Percentiles rank a stretch among this genome's conserved stretches.
phyloP scores from a whole-genome alignment of 345 rosid species.

The Linum usitatissimum region DNA sequence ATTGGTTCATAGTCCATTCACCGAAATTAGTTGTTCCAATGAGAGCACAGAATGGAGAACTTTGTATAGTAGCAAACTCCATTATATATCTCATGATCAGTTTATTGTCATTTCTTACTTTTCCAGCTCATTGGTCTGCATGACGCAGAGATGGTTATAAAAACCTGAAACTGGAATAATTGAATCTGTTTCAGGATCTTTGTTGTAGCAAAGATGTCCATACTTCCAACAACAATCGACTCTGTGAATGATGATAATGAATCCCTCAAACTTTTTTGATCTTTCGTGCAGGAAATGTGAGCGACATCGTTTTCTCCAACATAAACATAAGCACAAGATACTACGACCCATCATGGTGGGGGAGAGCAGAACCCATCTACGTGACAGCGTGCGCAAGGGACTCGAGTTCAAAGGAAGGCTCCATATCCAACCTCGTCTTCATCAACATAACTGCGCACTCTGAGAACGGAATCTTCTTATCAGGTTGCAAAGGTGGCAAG shows the following conservation, averaged over 20 bases:
- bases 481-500: constrained; percentile 61
- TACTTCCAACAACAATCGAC: too few relatives aligned
- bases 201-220: too few relatives aligned
- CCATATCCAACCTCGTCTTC: constrained; percentile 54
- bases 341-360: constrained; percentile 89
- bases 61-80: too few relatives aligned
- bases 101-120: too few relatives aligned
- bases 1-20: background rate
- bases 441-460: constrained; percentile 56
- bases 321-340: constrained; percentile 76
- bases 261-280: background rate
- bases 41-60: too few relatives aligned
- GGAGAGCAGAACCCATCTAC: constrained; percentile 92
- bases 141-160: too few relatives aligned
- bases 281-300: constrained; percentile 63
- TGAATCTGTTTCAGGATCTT: too few relatives aligned
- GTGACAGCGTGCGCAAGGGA: constrained; percentile 63
- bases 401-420: constrained; percentile 38
- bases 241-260: too few relatives aligned
- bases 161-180: too few relatives aligned
- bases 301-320: constrained; percentile 69
- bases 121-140: too few relatives aligned
- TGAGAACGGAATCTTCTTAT: constrained; percentile 76
- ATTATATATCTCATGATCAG: too few relatives aligned
- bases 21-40: too few relatives aligned